These are phyloP conservation scores for Pezicula rhizophila DNA, from an alignment of 2,329 filamentous ascomycete genomes.

Conservation along the genomic window DNA sequence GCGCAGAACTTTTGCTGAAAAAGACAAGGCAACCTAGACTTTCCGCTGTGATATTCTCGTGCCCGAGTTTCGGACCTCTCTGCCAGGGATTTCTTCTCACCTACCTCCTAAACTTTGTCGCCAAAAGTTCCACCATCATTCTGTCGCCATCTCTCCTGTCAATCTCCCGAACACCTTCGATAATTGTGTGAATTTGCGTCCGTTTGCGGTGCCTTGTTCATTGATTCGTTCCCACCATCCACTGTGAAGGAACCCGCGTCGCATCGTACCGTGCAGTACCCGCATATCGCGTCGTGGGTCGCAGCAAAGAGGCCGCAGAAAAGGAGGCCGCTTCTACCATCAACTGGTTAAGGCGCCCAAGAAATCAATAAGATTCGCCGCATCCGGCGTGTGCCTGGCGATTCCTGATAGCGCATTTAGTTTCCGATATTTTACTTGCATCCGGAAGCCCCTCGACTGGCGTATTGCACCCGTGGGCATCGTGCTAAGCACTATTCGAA, in stretches of 20 bases:
- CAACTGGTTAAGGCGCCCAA: constrained; percentile 8
- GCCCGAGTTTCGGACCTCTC: constrained; percentile 16
- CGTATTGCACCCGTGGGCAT: background rate
- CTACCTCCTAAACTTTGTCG: background rate
- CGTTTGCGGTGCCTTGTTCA: background rate
- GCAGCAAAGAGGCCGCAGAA: constrained; percentile 8
- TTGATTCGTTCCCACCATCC: constrained; percentile 2
- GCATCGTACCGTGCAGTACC: constrained; percentile 13
- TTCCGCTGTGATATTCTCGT: constrained; percentile 1
- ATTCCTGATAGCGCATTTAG: background rate
- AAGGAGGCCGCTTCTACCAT: constrained; percentile 12
- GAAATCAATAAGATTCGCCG: constrained; percentile 7
- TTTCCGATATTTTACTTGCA: background rate
- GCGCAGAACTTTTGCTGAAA: constrained; percentile 5
- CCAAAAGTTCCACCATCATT: background rate
- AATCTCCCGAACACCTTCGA: background rate
- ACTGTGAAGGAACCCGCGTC: constrained; percentile 5
- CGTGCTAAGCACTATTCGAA: constrained; percentile 1
- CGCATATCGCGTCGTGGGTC: constrained; percentile 20
- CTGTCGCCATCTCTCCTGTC: constrained; percentile 1
- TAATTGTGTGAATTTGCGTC: background rate
- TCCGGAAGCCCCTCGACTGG: background rate
- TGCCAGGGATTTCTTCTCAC: background rate
- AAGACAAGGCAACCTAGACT: constrained; percentile 8
- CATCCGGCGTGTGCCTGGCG: constrained; percentile 1